Conservation (phyloP, 495 filamentous ascomycete genomes). For the Achaetomiella virescens region DNA sequence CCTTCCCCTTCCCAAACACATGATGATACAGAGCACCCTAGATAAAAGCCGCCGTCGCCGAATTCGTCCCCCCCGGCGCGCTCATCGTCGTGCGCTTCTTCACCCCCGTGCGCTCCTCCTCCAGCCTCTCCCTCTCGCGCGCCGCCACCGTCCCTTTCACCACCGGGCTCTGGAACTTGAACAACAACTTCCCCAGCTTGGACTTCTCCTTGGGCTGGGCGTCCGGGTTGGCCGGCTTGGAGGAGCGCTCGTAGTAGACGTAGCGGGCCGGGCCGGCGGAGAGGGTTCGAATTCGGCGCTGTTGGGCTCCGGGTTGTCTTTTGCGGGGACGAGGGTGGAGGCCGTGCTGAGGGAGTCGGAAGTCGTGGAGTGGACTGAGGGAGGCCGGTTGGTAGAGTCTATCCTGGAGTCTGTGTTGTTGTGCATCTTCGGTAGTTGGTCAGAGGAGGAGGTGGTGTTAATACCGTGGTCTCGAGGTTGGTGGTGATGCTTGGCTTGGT, state of each 20-base stretch:
- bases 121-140: slow-evolving; percentile 4
- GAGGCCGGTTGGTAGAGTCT: not conserved
- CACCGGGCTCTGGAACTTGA: slow-evolving; percentile 19
- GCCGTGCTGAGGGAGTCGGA: not conserved
- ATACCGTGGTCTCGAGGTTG: no score
- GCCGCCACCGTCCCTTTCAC: slow-evolving; percentile 9
- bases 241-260: slow-evolving; percentile 1
- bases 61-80: no score
- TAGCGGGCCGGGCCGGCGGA: not conserved
- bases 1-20: no score
- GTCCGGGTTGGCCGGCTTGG: slow-evolving; percentile 9
- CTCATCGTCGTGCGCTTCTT: no score
- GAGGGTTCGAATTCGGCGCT: no score
- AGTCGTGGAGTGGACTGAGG: not conserved
- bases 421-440: no score
- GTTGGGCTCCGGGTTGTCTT: not conserved
- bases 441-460: no score
- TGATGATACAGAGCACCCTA: no score
- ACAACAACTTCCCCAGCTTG: slow-evolving; percentile 13
- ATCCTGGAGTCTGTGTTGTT: no score
- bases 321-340: not conserved
- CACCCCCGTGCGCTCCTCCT: slow-evolving; percentile 15
- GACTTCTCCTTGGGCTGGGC: slow-evolving; percentile 14
- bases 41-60: no score
- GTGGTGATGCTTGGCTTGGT: no score